Conservation (phyloP, 306 rosid species). For the Astragalus membranaceus region DNA sequence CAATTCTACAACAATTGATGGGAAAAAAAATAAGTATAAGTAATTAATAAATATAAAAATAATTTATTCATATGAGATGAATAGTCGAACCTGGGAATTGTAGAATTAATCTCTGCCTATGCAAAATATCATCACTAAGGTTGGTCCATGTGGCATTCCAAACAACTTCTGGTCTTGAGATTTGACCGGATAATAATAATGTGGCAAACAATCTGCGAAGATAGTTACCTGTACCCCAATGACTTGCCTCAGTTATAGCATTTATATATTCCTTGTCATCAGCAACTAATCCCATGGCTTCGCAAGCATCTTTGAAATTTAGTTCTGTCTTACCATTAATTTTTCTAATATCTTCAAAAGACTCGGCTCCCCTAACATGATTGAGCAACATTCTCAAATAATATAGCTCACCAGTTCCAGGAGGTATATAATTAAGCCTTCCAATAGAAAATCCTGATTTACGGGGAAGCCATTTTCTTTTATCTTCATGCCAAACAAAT, state of each 20-base stretch:
- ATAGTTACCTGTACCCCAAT: neutral
- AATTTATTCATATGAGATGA: too few species aligned
- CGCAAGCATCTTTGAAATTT: neutral
- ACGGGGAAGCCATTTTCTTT: neutral
- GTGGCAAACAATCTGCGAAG: neutral
- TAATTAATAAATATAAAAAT: too few species aligned
- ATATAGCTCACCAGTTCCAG: neutral
- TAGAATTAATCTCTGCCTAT: too few species aligned
- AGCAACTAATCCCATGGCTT: neutral
- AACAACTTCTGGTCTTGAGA: neutral
- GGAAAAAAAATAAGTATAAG: too few species aligned
- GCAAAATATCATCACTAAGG: too few species aligned
- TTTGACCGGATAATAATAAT: neutral
- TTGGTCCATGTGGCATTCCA: neutral
- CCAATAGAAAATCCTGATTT: neutral
- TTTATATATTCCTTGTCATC: neutral
- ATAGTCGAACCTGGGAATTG: too few species aligned
- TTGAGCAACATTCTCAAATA: neutral
- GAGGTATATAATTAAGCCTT: neutral
- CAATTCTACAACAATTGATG: too few species aligned
- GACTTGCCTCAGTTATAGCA: neutral
- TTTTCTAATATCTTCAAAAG: too few species aligned
- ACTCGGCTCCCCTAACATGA: too few species aligned
- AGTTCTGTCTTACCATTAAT: too few species aligned
- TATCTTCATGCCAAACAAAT: neutral